phyloP scores from a whole-genome alignment of 495 filamentous ascomycete species.

The Parathielavia hyrcaniae region DNA sequence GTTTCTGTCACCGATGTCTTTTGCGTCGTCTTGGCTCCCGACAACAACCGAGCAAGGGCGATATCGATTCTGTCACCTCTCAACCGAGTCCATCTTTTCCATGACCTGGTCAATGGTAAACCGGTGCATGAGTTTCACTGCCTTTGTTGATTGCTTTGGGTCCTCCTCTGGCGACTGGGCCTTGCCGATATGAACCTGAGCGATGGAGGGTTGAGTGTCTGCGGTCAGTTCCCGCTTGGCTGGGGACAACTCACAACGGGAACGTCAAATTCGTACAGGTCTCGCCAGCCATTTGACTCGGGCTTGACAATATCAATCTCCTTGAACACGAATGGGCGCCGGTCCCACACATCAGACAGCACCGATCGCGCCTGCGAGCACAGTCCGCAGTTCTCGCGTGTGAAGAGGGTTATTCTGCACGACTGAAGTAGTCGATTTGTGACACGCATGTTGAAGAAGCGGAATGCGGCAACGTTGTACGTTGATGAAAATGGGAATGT shows the following conservation, averaged over 20 bases:
- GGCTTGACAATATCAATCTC: slow-evolving; percentile 73
- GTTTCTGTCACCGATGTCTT: too few species aligned
- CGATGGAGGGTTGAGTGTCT: background rate
- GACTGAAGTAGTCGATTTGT: slow-evolving; percentile 47
- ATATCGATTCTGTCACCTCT: slow-evolving; percentile 37
- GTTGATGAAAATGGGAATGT: background rate
- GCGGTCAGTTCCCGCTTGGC: background rate
- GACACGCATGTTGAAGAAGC: slow-evolving; percentile 31
- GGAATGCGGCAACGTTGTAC: background rate
- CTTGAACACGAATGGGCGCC: slow-evolving; percentile 63
- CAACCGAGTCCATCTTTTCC: slow-evolving; percentile 61
- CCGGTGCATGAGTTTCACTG: slow-evolving; percentile 77
- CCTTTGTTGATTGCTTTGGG: slow-evolving; percentile 50
- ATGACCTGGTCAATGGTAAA: slow-evolving; percentile 66
- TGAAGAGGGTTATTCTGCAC: slow-evolving; percentile 75
- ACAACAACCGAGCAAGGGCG: background rate
- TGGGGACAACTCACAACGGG: slow-evolving; percentile 57
- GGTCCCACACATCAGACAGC: slow-evolving; percentile 62
- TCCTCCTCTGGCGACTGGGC: slow-evolving; percentile 42
- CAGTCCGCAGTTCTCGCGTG: slow-evolving; percentile 68
- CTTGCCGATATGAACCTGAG: slow-evolving; percentile 62
- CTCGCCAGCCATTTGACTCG: slow-evolving; percentile 61
- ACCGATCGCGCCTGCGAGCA: slow-evolving; percentile 70
- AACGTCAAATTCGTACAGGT: slow-evolving; percentile 83
- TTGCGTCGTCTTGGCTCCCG: background rate